phyloP scores from a whole-genome alignment of 2,329 filamentous ascomycete species.

The Macrophomina phaseolina region DNA sequence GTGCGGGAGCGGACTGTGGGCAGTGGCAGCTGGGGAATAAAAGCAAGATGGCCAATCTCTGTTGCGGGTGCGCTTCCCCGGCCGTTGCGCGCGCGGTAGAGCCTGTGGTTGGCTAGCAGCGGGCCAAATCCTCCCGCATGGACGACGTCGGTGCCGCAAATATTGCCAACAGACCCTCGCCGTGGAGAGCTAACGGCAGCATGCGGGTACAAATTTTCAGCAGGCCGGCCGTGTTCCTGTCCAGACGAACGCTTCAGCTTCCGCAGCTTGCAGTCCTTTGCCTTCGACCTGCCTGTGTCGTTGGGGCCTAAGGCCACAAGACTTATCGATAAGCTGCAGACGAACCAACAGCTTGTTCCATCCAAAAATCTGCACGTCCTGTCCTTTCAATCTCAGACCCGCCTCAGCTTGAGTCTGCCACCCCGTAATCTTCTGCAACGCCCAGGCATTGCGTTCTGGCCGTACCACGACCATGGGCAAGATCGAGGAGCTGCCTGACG shows the following conservation, averaged over 20 bases:
- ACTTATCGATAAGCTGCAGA: constrained; percentile 16
- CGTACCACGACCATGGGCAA: constrained; percentile 36
- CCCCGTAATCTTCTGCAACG: neutral
- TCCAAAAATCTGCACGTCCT: neutral
- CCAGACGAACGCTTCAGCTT: too few relatives aligned
- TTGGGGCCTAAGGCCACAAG: constrained; percentile 2
- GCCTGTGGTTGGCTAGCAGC: neutral
- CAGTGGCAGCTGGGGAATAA: neutral
- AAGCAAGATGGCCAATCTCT: constrained; percentile 5
- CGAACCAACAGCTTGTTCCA: too few relatives aligned
- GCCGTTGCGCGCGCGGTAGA: constrained; percentile 1
- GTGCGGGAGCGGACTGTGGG: neutral
- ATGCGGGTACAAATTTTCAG: too few relatives aligned
- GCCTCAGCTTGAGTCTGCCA: neutral
- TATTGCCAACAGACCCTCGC: too few relatives aligned
- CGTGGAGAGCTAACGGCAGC: too few relatives aligned
- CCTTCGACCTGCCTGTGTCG: neutral
- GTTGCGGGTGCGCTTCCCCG: neutral
- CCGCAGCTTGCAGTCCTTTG: too few relatives aligned
- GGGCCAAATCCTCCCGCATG: neutral
- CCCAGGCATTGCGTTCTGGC: neutral
- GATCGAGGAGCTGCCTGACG: constrained; percentile 57
- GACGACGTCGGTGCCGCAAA: too few relatives aligned
- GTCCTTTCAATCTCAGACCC: constrained; percentile 3
- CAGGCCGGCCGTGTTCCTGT: too few relatives aligned